Conservation (phyloP, 2,329 filamentous ascomycete species). For the Pseudogymnoascus sp. region DNA sequence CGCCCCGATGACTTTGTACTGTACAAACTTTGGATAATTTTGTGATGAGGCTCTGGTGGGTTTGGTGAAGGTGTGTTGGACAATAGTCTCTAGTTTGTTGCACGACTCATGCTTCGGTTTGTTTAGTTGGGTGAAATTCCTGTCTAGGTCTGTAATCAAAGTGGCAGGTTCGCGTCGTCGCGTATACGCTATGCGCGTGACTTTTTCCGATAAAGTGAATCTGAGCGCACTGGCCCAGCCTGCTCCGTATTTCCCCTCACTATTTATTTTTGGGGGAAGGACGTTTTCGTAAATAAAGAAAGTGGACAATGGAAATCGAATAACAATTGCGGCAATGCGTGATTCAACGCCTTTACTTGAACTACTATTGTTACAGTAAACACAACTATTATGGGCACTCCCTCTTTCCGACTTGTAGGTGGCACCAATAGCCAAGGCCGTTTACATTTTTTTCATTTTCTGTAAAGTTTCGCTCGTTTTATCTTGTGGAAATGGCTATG, state of each 20-base stretch:
- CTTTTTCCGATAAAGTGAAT: constrained; percentile 1
- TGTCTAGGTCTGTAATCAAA: constrained; percentile 5
- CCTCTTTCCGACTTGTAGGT: not conserved
- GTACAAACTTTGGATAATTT: not conserved
- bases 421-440: not conserved
- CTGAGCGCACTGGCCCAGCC: not conserved
- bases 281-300: not conserved
- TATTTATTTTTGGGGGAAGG: not conserved
- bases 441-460: constrained; percentile 3
- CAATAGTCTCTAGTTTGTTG: not conserved
- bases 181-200: constrained; percentile 8
- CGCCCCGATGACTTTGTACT: not conserved
- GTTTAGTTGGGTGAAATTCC: constrained; percentile 8
- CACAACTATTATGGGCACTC: not conserved
- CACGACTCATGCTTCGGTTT: constrained; percentile 2
- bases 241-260: not conserved
- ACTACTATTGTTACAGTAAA: not conserved
- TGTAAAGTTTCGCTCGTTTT: constrained; percentile 9
- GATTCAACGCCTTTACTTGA: not conserved
- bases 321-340: not conserved
- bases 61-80: not conserved
- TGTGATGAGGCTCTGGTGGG: not conserved
- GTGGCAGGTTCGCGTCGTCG: constrained; percentile 9
- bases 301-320: not conserved
- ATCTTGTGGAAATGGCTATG: not conserved